Evolutionary conservation across 148 eudicot genomes (phyloP), one percentile per base, ranked within the genome.

Genomic region (Polygonum aviculare): DNA sequence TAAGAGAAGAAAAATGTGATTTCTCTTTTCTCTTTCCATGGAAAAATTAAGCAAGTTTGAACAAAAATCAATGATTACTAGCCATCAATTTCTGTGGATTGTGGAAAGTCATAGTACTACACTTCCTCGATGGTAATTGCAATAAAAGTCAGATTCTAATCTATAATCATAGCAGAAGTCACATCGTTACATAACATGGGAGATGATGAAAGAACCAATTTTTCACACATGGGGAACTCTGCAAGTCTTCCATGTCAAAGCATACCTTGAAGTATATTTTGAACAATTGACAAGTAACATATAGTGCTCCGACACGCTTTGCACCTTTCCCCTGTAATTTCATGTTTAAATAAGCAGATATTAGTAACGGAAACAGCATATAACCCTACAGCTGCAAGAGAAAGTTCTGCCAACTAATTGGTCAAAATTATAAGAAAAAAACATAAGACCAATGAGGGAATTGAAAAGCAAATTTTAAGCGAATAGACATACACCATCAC

Each of bases 221-320:
- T 12, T 65, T 40, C 14, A 65, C 70, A 35, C 11, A 65, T 5
- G 14, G 19, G 41, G 22, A 47, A 70, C 50, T 44, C 14, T 39
- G 74, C 49, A 15, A 75, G 69, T 14, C 16, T n/a, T 14, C 33
- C 19, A 75, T 54, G 70, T 73, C 73, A 59, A 55, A 6, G 15
- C 26, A 77, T 73, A 90, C 93, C 96, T 95, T 95, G 83, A 95
- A 95, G 86, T 95, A 95, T 52, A 90, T 84, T 86, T 95, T 95
- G 83, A 95, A 95, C 76, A 95, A 78, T 79, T 95, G 99, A 83
- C 99, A 95, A 48, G 99, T 93, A 74, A 92, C 97, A 76, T 95
- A 88, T 73, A 95, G 85, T 54, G 97, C 99, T 76, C 99, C 99
- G 57, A 93, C 94, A 80, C 99, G 99, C 80, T 92, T 95, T 40